A percentile compares a stretch with the other conserved stretches of the same genome.
Evolutionary conservation across 1,284 basidiomycete genomes (phyloP).

Genomic region (Papiliotrema terrestris): DNA sequence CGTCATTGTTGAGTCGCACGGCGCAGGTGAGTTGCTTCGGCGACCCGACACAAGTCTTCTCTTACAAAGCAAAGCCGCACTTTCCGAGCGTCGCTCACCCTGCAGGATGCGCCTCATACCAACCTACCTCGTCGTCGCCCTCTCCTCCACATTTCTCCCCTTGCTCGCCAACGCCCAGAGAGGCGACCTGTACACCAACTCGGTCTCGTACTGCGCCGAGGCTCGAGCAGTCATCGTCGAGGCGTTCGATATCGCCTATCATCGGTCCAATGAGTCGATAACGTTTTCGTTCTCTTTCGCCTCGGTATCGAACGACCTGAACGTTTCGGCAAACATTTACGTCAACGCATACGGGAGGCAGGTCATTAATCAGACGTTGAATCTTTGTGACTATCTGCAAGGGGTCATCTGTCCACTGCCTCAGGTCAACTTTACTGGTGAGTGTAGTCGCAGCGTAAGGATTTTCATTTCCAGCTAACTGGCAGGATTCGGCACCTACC

Average conservation of each 20-base stretch:
- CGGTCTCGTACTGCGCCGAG: conserved; percentile 80
- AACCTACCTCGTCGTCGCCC: conserved; percentile 5
- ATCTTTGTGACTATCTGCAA: conserved; percentile 65
- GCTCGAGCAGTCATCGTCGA: conserved; percentile 74
- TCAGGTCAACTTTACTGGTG: conserved; percentile 75
- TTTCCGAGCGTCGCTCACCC: too few species aligned
- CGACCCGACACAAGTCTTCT: too few species aligned
- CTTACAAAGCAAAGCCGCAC: too few species aligned
- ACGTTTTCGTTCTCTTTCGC: conserved; percentile 40
- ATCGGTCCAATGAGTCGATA: conserved; percentile 56
- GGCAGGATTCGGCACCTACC: conserved; percentile 62
- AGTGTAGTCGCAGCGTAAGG: conserved; percentile 10
- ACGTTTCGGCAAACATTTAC: conserved; percentile 71
- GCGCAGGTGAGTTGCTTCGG: too few species aligned
- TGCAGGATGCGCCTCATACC: too few species aligned
- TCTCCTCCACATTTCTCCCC: conserved; percentile 4
- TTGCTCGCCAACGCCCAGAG: conserved; percentile 2
- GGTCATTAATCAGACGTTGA: conserved; percentile 68
- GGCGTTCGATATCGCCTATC: conserved; percentile 74
- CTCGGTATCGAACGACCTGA: conserved; percentile 60
- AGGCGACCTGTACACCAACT: conserved; percentile 58
- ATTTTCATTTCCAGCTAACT: not conserved
- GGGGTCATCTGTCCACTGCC: conserved; percentile 86
- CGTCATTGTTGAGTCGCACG: too few species aligned
- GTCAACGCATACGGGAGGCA: conserved; percentile 77